A percentile compares a stretch with the other conserved stretches of the same genome.
phyloP scores from a whole-genome alignment of 106 monocot genomes.

The Chionographis japonica region DNA sequence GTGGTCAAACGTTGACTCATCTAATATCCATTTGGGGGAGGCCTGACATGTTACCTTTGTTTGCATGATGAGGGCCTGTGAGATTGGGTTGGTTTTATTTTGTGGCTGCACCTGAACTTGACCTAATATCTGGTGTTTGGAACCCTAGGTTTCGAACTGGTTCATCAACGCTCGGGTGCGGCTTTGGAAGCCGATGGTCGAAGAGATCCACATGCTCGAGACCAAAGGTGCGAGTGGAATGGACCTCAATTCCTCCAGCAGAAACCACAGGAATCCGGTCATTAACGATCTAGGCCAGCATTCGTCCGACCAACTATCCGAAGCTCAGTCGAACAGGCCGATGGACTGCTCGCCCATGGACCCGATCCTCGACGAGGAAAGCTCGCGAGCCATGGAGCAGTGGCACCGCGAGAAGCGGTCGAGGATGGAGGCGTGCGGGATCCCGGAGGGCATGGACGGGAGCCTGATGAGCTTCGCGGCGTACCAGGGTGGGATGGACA shows the following conservation, averaged over 20 bases:
- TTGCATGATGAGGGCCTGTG: too few species aligned
- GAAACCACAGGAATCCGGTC: constrained; percentile 4
- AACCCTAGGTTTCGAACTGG: too few species aligned
- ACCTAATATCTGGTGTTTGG: too few species aligned
- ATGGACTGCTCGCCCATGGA: constrained; percentile 17
- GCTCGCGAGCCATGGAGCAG: constrained; percentile 10
- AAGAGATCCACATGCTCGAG: too few species aligned
- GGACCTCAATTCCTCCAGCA: constrained; percentile 36
- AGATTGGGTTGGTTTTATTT: too few species aligned
- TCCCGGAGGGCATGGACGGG: neutral
- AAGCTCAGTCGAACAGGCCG: constrained; percentile 15
- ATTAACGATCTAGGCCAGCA: neutral
- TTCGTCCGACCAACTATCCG: constrained; percentile 3
- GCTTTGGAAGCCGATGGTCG: too few species aligned
- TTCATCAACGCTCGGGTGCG: too few species aligned
- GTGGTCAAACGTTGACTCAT: too few species aligned
- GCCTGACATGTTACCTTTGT: too few species aligned
- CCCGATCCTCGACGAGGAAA: neutral
- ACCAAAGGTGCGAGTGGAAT: too few species aligned
- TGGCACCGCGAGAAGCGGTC: constrained; percentile 45
- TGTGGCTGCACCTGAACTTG: too few species aligned
- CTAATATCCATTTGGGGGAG: too few species aligned
- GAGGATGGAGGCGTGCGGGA: constrained; percentile 32
- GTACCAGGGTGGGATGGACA: constrained; percentile 29
- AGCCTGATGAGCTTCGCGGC: constrained; percentile 19